phyloP scores from a whole-genome alignment of 83 land plant genomes.

The Larix sibirica region DNA sequence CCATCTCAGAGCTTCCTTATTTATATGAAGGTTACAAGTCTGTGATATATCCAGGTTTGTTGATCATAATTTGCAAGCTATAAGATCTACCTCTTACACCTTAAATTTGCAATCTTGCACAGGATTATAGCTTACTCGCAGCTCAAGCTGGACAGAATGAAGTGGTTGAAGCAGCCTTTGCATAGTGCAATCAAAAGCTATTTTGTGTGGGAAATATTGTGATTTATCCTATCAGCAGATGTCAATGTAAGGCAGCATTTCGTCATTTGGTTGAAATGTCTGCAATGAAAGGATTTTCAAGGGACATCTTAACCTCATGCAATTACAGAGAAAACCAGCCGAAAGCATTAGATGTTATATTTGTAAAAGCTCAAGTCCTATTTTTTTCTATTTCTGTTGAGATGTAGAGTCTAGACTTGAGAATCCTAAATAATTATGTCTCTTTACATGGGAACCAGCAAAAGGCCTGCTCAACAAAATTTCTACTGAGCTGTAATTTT shows the following conservation, averaged over 20 bases:
- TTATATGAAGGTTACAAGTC: neutral
- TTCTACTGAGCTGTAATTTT: too few relatives aligned
- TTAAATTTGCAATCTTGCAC: neutral
- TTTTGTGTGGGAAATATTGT: too few relatives aligned
- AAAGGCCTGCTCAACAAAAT: neutral
- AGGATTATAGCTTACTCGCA: neutral
- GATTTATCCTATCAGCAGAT: neutral
- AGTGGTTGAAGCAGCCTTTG: neutral
- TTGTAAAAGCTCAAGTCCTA: neutral
- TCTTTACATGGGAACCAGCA: neutral
- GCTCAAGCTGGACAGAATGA: neutral
- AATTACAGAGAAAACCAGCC: neutral
- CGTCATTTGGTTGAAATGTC: neutral
- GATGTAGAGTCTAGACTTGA: neutral
- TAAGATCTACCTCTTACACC: neutral
- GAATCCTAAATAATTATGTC: neutral
- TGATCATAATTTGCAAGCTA: neutral
- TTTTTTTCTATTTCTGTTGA: neutral
- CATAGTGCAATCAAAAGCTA: neutral
- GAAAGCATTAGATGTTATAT: neutral
- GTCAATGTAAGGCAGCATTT: neutral
- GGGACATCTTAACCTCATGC: neutral
- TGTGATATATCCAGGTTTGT: neutral
- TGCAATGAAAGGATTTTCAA: neutral
- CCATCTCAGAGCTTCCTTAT: neutral